Evolutionary conservation across 2,329 filamentous ascomycete genomes (phyloP).

Genomic region (Beauveria sp.): DNA sequence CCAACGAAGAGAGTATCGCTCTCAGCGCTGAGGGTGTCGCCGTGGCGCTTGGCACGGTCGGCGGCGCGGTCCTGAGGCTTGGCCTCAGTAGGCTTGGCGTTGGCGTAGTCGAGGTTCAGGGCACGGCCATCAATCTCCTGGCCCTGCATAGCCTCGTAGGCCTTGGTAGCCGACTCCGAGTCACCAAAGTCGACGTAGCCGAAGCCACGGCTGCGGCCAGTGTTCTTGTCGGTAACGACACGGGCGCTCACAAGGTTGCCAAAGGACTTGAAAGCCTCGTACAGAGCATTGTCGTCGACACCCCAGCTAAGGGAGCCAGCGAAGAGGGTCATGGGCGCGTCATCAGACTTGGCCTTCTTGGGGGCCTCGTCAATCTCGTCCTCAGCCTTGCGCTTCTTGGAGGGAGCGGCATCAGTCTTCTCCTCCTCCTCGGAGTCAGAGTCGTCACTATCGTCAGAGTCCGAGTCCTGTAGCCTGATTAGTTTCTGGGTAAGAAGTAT

Average conservation of each 20-base stretch:
- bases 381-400: constrained; percentile 43
- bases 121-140: constrained; percentile 65
- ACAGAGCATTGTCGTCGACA: constrained; percentile 75
- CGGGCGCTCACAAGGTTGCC: constrained; percentile 65
- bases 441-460: constrained; percentile 23
- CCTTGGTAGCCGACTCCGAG: constrained; percentile 59
- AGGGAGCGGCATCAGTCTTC: constrained; percentile 29
- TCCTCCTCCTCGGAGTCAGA: constrained; percentile 28
- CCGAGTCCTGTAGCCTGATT: constrained; percentile 25
- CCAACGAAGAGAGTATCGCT: constrained; percentile 86
- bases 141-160: constrained; percentile 67
- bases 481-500: background rate
- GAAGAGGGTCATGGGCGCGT: constrained; percentile 59
- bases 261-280: constrained; percentile 72
- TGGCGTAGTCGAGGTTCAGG: constrained; percentile 74
- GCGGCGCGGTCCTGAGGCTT: constrained; percentile 48
- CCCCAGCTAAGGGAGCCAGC: constrained; percentile 88
- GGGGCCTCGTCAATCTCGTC: constrained; percentile 40
- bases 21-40: constrained; percentile 71
- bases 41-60: constrained; percentile 61
- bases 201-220: constrained; percentile 81
- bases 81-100: constrained; percentile 51
- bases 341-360: constrained; percentile 63
- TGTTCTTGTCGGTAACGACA: constrained; percentile 75
- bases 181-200: constrained; percentile 84